Conservation (phyloP, 164 flowering plant genomes). For the Akebia trifoliata region DNA sequence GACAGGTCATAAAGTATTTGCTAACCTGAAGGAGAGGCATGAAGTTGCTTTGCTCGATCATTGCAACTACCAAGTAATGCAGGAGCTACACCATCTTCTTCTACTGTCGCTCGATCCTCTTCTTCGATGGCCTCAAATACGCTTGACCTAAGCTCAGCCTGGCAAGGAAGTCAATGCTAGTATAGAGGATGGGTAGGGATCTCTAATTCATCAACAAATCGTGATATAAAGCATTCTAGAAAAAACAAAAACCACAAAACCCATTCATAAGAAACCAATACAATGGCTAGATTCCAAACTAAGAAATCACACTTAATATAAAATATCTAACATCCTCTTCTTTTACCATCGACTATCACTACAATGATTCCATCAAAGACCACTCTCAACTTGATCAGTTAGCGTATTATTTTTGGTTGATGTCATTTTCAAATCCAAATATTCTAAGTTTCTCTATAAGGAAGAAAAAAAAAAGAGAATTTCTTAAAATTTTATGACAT, state of each 20-base stretch:
- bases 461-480: no score
- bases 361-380: no score
- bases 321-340: no score
- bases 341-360: no score
- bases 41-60: constrained; percentile 92
- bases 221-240: background rate
- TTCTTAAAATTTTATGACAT: no score
- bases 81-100: constrained; percentile 79
- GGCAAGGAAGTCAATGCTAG: constrained; percentile 2
- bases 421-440: no score
- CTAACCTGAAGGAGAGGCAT: constrained; percentile 98
- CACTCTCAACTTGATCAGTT: no score
- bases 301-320: no score
- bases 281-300: no score
- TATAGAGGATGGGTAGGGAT: background rate
- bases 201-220: background rate
- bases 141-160: constrained; percentile 99
- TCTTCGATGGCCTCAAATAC: constrained; percentile 99
- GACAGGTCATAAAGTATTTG: no score
- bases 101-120: constrained; percentile 79
- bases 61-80: constrained; percentile 97
- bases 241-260: background rate
- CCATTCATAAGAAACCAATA: background rate
- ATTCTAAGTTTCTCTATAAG: no score
- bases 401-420: no score